These are phyloP conservation scores for Zygotorulaspora sp. DNA, from an alignment of 805 yeast genomes.

Conservation along the genomic window DNA sequence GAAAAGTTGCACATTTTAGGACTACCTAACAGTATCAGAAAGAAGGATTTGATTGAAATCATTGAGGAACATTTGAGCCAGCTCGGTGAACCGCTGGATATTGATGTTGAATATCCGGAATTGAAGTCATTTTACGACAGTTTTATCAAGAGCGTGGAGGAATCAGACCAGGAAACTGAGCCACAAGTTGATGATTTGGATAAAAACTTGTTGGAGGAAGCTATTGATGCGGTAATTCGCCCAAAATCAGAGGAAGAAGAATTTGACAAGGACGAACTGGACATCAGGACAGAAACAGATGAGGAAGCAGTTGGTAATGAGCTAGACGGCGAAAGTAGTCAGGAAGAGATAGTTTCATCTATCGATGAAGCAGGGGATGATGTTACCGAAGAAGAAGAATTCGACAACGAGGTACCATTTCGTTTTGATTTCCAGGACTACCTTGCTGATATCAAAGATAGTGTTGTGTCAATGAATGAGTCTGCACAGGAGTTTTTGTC, in stretches of 20 bases:
- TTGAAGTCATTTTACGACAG: conserved; percentile 24
- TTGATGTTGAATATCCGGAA: conserved; percentile 28
- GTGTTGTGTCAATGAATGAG: conserved; percentile 19
- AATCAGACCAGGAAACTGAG: background rate
- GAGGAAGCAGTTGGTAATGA: background rate
- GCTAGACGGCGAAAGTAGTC: no score
- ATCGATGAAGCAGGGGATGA: background rate
- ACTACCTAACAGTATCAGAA: conserved; percentile 17
- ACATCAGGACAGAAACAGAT: background rate
- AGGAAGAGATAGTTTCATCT: no score
- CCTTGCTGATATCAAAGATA: conserved; percentile 20
- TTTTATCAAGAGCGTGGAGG: conserved; percentile 6
- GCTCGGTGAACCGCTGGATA: conserved; percentile 22
- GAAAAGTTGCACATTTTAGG: conserved; percentile 23
- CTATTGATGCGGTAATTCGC: background rate
- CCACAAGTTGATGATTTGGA: background rate
- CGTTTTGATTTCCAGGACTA: conserved; percentile 24
- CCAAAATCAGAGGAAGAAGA: background rate
- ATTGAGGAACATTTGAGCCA: conserved; percentile 19
- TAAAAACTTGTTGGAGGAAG: background rate
- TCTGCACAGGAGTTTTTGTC: conserved; percentile 27
- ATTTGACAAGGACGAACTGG: background rate
- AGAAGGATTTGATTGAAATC: conserved; percentile 17
- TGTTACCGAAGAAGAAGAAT: conserved; percentile 5
- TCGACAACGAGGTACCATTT: conserved; percentile 12